A percentile compares a stretch with the other conserved stretches of the same genome.
Conservation (phyloP, 352 stramenopile species). For the Halophytophthora batemanensis region DNA sequence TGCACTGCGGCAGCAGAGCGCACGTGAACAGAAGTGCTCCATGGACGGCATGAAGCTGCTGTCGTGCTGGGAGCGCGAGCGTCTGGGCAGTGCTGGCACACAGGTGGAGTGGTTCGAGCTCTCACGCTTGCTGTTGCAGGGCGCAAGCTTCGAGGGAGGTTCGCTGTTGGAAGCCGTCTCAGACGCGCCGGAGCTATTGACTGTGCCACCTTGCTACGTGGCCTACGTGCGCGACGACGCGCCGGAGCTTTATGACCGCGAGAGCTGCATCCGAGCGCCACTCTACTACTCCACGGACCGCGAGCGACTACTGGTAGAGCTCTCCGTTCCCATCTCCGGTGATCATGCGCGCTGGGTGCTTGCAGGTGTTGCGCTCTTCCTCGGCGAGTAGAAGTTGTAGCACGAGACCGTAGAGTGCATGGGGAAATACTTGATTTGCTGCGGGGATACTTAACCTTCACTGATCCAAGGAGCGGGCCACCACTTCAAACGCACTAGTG, state of each 20-base stretch:
- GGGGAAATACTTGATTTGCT: too few relatives aligned
- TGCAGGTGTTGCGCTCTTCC: conserved; percentile 79
- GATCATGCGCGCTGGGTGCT: conserved; percentile 79
- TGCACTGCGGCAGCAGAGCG: conserved; percentile 90
- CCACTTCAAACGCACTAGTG: too few relatives aligned
- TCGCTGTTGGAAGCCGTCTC: conserved; percentile 73
- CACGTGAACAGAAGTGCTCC: conserved; percentile 73
- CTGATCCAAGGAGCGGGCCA: too few relatives aligned
- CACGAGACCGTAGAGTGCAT: too few relatives aligned
- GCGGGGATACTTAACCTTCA: too few relatives aligned
- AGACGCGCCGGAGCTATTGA: conserved; percentile 82
- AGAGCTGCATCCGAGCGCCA: conserved; percentile 70
- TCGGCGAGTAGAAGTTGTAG: conserved; percentile 76
- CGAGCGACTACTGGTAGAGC: conserved; percentile 79
- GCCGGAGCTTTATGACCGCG: conserved; percentile 73
- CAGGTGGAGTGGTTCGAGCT: conserved; percentile 83
- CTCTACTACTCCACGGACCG: conserved; percentile 78
- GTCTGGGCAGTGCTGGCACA: conserved; percentile 21
- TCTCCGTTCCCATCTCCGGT: conserved; percentile 70
- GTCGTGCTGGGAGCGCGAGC: conserved; percentile 86
- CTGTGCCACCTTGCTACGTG: conserved; percentile 78
- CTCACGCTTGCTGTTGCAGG: conserved; percentile 79
- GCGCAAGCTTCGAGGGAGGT: conserved; percentile 81
- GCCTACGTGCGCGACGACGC: conserved; percentile 77
- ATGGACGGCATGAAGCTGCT: conserved; percentile 91